Percentiles rank a stretch among this genome's conserved stretches.
Evolutionary conservation across 2,329 filamentous ascomycete genomes (phyloP).

Genomic region (Xylariales sp.): DNA sequence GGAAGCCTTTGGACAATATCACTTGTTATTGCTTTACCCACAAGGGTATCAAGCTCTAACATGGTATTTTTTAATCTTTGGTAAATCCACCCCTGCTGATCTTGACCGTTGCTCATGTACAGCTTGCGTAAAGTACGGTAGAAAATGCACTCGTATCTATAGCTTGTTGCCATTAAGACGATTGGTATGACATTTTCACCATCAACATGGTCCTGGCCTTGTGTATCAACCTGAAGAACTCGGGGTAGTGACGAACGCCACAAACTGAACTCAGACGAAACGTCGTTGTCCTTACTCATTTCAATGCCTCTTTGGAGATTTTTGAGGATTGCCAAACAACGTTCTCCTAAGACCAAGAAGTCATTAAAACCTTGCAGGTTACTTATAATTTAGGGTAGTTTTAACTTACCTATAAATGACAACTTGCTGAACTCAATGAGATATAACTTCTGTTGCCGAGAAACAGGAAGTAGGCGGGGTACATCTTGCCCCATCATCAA

Average conservation of each 20-base stretch:
- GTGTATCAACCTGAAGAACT: neutral
- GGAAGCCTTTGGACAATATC: neutral
- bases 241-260: neutral
- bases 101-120: neutral
- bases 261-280: neutral
- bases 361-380: neutral
- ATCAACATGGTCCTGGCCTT: neutral
- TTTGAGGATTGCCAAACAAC: neutral
- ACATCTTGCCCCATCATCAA: neutral
- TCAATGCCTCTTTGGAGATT: neutral
- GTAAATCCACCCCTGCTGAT: neutral
- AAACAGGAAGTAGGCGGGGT: neutral
- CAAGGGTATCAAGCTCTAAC: neutral
- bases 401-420: neutral
- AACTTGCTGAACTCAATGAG: neutral
- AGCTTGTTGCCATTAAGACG: neutral
- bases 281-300: neutral
- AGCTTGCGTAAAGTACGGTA: neutral
- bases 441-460: neutral
- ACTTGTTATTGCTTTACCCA: neutral
- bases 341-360: neutral
- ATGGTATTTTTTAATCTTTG: neutral
- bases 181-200: neutral
- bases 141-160: neutral
- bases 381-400: neutral